Evolutionary conservation across 202 grass and related monocot genomes (phyloP).

Genomic region (Zizania palustris): DNA sequence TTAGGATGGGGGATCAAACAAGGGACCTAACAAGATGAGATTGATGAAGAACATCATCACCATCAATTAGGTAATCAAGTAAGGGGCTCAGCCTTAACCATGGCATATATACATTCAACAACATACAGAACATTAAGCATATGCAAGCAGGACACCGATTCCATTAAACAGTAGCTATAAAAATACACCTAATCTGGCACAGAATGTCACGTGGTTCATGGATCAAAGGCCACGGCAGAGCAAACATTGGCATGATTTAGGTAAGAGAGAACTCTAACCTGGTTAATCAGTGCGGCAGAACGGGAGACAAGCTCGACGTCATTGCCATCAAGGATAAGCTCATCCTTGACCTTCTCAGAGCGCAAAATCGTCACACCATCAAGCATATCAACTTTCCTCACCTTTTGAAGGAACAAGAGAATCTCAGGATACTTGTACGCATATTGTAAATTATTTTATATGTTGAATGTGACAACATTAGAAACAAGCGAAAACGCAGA

Average conservation of each 20-base stretch:
- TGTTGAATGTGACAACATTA: not conserved
- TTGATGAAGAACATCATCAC: too few species aligned
- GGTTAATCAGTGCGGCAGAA: constrained; percentile 64
- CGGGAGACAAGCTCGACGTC: constrained; percentile 73
- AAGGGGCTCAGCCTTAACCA: too few species aligned
- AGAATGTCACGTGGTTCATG: not conserved
- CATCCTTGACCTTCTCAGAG: constrained; percentile 80
- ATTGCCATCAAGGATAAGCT: constrained; percentile 74
- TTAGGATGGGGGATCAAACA: not conserved
- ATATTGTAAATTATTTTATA: not conserved
- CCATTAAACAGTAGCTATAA: not conserved
- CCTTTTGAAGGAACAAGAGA: constrained; percentile 16
- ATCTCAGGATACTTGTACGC: not conserved
- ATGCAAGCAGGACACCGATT: not conserved
- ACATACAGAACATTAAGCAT: not conserved
- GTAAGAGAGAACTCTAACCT: constrained; percentile 39
- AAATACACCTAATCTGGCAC: not conserved
- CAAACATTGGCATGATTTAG: not conserved
- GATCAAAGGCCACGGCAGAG: not conserved
- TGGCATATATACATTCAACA: too few species aligned
- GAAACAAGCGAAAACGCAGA: not conserved
- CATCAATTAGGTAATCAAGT: too few species aligned
- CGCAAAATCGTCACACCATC: constrained; percentile 63
- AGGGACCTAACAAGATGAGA: not conserved
- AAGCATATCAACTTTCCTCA: constrained; percentile 80